Evolutionary conservation across 2,329 filamentous ascomycete species (phyloP).

Genomic region (Tolypocladium pustulatum): DNA sequence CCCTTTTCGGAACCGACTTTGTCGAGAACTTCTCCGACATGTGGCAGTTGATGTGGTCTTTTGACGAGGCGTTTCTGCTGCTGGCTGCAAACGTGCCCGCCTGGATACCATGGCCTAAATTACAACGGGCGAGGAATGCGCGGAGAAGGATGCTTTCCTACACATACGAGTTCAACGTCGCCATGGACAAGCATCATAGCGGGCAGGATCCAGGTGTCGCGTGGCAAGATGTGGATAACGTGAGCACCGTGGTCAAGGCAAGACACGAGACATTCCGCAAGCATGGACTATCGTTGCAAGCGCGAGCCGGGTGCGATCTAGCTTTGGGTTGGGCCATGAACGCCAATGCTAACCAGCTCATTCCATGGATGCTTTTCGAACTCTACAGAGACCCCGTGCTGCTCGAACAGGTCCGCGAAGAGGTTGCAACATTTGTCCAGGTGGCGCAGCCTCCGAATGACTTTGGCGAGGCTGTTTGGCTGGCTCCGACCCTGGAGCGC

Average conservation of each 20-base stretch:
- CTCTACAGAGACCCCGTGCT: slow-evolving; percentile 27
- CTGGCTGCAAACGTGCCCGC: slow-evolving; percentile 19
- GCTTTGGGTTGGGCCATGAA: slow-evolving; percentile 27
- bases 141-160: slow-evolving; percentile 15
- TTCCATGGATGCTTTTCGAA: slow-evolving; percentile 31
- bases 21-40: slow-evolving; percentile 28
- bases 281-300: slow-evolving; percentile 17
- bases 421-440: slow-evolving; percentile 22
- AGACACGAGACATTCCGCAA: slow-evolving; percentile 19
- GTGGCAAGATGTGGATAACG: slow-evolving; percentile 27
- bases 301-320: slow-evolving; percentile 23
- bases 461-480: slow-evolving; percentile 24
- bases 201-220: slow-evolving; percentile 19
- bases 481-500: slow-evolving; percentile 20
- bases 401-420: slow-evolving; percentile 24
- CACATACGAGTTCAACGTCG: slow-evolving; percentile 22
- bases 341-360: slow-evolving; percentile 25
- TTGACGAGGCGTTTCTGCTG: slow-evolving; percentile 21
- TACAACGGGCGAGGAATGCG: slow-evolving; percentile 20
- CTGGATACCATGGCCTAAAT: slow-evolving; percentile 20
- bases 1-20: slow-evolving; percentile 29
- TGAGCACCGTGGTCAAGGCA: slow-evolving; percentile 20
- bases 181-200: slow-evolving; percentile 21
- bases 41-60: slow-evolving; percentile 25
- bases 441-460: slow-evolving; percentile 22